Evolutionary conservation across 1,284 basidiomycete species (phyloP).

Genomic region (Rugosomyces carneus): DNA sequence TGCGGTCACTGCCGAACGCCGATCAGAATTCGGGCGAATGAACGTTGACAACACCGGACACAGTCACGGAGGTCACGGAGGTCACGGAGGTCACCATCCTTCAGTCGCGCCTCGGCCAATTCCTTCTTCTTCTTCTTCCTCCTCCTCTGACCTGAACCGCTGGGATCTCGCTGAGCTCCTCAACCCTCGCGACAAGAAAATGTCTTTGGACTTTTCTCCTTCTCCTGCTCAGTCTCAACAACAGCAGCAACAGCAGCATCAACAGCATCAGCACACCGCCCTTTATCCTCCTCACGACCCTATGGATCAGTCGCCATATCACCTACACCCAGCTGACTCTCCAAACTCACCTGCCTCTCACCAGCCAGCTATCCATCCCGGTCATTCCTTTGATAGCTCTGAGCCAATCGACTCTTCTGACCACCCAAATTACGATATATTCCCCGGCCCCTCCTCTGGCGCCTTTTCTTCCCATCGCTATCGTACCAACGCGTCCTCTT

Average conservation of each 20-base stretch:
- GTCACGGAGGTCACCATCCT: constrained; percentile 9
- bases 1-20: constrained; percentile 4
- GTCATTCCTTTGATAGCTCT: constrained; percentile 23
- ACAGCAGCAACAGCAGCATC: constrained; percentile 19
- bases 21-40: constrained; percentile 23
- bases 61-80: constrained; percentile 19
- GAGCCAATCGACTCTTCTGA: constrained; percentile 43
- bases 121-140: constrained; percentile 14
- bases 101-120: constrained; percentile 24
- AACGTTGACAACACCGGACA: constrained; percentile 18
- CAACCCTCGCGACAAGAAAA: constrained; percentile 40
- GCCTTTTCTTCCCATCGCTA: constrained; percentile 54
- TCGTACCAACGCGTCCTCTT: constrained; percentile 60
- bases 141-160: constrained; percentile 23
- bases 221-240: constrained; percentile 30
- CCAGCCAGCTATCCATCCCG: constrained; percentile 25
- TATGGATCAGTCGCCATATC: constrained; percentile 43
- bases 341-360: constrained; percentile 26
- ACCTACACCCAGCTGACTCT: constrained; percentile 29
- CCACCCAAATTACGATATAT: constrained; percentile 55
- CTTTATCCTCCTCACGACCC: constrained; percentile 45
- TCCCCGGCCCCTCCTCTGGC: constrained; percentile 39
- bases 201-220: constrained; percentile 53
- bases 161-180: constrained; percentile 41
- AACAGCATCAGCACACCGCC: constrained; percentile 17